Conservation (phyloP, 2,329 filamentous ascomycete species). For the Pseudopyrenochaeta lycopersici region DNA sequence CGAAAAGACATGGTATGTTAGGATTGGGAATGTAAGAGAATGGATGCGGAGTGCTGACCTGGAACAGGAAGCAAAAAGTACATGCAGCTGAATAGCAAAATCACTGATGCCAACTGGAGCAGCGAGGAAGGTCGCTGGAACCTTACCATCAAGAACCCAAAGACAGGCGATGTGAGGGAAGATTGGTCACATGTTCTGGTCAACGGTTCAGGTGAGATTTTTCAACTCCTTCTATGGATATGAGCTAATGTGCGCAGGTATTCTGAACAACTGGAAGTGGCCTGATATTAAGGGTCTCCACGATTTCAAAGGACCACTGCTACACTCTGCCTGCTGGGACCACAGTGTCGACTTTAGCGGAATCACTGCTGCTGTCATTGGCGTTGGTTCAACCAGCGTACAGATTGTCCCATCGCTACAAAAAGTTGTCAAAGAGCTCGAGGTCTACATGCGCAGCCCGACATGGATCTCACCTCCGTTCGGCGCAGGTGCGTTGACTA, state of each 20-base stretch:
- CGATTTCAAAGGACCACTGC: constrained; percentile 54
- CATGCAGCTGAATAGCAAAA: constrained; percentile 57
- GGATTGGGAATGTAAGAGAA: background rate
- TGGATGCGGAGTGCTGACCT: background rate
- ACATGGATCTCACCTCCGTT: constrained; percentile 54
- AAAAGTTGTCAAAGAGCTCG: constrained; percentile 45
- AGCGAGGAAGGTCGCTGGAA: constrained; percentile 51
- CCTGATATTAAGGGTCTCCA: constrained; percentile 54
- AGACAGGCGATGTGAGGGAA: constrained; percentile 41
- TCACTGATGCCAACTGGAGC: constrained; percentile 57
- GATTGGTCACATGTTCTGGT: constrained; percentile 53
- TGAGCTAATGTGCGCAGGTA: constrained; percentile 50
- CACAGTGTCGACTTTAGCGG: constrained; percentile 47
- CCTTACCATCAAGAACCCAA: constrained; percentile 48
- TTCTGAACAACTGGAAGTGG: constrained; percentile 57
- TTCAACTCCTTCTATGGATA: constrained; percentile 21
- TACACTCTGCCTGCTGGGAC: constrained; percentile 56
- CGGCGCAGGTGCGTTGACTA: constrained; percentile 44
- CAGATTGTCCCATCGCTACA: constrained; percentile 51
- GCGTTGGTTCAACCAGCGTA: constrained; percentile 44
- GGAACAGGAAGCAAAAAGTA: constrained; percentile 53
- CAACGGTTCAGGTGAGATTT: constrained; percentile 52
- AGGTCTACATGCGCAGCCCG: constrained; percentile 49
- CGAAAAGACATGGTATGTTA: constrained; percentile 69
- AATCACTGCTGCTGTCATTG: constrained; percentile 44